These are phyloP conservation scores for Pelomyxa schiedti DNA, from an alignment of 78 protist species.

Conservation along the genomic window DNA sequence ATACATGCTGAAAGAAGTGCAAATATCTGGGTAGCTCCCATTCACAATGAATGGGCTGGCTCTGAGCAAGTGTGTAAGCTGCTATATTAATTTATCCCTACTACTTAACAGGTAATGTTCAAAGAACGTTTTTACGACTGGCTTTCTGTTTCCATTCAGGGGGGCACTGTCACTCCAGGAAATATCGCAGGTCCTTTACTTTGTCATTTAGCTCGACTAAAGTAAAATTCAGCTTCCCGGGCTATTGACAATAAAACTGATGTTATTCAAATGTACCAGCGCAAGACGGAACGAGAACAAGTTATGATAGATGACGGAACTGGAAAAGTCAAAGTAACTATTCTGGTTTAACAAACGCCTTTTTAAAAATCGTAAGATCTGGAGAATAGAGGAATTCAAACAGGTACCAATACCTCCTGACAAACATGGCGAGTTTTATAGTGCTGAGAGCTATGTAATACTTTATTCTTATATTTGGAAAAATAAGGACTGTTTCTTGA, in stretches of 20 bases:
- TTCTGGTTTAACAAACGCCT: too few species aligned
- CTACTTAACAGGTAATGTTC: slow-evolving; percentile 40
- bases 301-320: slow-evolving; percentile 21
- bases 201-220: too few species aligned
- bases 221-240: too few species aligned
- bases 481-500: slow-evolving; percentile 42
- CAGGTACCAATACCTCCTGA: background rate
- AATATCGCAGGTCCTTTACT: too few species aligned
- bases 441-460: slow-evolving; percentile 53
- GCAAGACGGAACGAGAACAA: slow-evolving; percentile 36
- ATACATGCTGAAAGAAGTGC: too few species aligned
- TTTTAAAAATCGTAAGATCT: too few species aligned
- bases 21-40: slow-evolving; percentile 2
- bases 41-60: slow-evolving; percentile 43
- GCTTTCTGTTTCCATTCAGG: slow-evolving; percentile 46
- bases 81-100: too few species aligned
- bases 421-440: slow-evolving; percentile 29
- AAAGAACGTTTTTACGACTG: slow-evolving; percentile 52
- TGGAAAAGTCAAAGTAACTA: background rate
- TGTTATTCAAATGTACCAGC: slow-evolving; percentile 2
- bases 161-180: too few species aligned
- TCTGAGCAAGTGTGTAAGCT: too few species aligned
- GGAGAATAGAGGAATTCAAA: background rate
- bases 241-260: too few species aligned
- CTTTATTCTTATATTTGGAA: slow-evolving; percentile 36